phyloP scores from a whole-genome alignment of 768 basidiomycete genomes.

The Pholiota molesta region DNA sequence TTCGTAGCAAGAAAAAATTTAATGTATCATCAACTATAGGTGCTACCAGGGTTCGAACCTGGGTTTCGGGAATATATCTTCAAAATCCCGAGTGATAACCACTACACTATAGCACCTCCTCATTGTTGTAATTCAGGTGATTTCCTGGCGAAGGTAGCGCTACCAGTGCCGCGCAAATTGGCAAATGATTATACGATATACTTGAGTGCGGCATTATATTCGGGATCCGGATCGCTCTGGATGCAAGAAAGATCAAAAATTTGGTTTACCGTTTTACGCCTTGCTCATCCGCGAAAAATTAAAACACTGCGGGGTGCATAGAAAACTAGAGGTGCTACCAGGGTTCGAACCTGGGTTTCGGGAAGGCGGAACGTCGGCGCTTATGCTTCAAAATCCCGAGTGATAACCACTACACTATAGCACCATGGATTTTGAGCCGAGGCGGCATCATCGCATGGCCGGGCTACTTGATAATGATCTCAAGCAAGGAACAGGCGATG shows the following conservation, averaged over 20 bases:
- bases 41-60: conserved; percentile 35
- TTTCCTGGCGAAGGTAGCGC: too few species aligned
- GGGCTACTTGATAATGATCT: too few species aligned
- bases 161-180: too few species aligned
- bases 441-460: not conserved
- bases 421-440: not conserved
- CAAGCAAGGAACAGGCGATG: too few species aligned
- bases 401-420: conserved; percentile 16
- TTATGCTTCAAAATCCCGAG: conserved; percentile 10
- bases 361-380: not conserved
- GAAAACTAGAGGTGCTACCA: conserved; percentile 2
- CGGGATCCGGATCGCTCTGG: too few species aligned
- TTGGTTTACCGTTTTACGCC: too few species aligned
- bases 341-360: conserved; percentile 11
- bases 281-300: not conserved
- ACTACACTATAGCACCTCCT: conserved; percentile 33
- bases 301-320: too few species aligned
- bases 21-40: too few species aligned
- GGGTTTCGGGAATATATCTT: conserved; percentile 31
- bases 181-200: too few species aligned
- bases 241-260: too few species aligned
- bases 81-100: conserved; percentile 36
- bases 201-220: too few species aligned
- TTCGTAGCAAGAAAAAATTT: not conserved
- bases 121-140: too few species aligned